Evolutionary conservation across 2,329 filamentous ascomycete genomes (phyloP).

Genomic region (Aspergillus fumigatiaffinis): DNA sequence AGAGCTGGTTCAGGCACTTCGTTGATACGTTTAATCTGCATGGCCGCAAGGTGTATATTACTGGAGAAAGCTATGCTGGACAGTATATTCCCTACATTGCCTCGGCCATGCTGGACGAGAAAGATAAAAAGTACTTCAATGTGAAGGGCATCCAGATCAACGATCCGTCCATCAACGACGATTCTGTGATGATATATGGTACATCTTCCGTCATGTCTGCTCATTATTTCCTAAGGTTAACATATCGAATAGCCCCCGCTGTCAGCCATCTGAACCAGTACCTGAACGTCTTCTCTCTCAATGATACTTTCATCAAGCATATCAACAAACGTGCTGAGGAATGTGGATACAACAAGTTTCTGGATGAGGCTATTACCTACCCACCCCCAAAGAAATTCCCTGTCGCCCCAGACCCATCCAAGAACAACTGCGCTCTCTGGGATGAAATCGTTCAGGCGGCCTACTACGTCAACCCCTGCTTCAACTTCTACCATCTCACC

Average conservation of each 20-base stretch:
- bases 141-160: constrained; percentile 67
- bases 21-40: constrained; percentile 66
- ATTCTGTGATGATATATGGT: constrained; percentile 49
- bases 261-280: constrained; percentile 42
- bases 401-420: constrained; percentile 42
- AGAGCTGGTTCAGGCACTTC: constrained; percentile 75
- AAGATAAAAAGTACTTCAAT: constrained; percentile 65
- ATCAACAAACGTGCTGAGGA: constrained; percentile 37
- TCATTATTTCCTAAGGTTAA: neutral
- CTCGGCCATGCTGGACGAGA: constrained; percentile 65
- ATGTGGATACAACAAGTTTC: constrained; percentile 44
- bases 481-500: constrained; percentile 68
- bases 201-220: neutral
- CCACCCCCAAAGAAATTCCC: constrained; percentile 63
- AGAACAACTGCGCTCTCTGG: constrained; percentile 55
- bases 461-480: constrained; percentile 66
- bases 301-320: constrained; percentile 36
- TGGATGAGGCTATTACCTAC: constrained; percentile 53
- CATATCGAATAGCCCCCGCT: constrained; percentile 26
- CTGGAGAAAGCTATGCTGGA: constrained; percentile 69
- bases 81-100: constrained; percentile 68
- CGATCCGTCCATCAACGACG: constrained; percentile 61
- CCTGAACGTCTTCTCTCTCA: constrained; percentile 39
- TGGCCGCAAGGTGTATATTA: constrained; percentile 66
- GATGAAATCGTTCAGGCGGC: constrained; percentile 53